A percentile compares a stretch with the other conserved stretches of the same genome.
Conservation (phyloP, 225 moss, liverwort and hornwort genomes). For the Pseudisothecium myosuroides region DNA sequence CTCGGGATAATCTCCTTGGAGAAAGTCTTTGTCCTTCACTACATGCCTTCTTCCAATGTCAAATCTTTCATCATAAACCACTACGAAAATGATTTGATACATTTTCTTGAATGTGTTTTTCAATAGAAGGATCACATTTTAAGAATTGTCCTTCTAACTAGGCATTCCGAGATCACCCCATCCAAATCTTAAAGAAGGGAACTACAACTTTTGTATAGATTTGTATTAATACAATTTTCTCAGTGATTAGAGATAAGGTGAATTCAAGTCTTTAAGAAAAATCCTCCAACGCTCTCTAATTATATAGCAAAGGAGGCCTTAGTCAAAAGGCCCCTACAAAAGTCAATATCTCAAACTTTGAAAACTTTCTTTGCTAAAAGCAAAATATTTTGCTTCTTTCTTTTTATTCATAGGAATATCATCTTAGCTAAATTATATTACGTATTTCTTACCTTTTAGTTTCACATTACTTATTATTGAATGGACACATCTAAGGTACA, state of each 20-base stretch:
- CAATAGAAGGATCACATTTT: rapidly evolving
- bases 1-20: rapidly evolving
- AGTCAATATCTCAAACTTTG: too few relatives aligned
- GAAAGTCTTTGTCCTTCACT: background rate
- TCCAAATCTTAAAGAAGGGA: rapidly evolving
- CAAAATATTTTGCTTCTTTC: too few relatives aligned
- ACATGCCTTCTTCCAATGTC: rapidly evolving
- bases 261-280: background rate
- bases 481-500: rapidly evolving
- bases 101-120: background rate
- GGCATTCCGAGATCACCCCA: rapidly evolving
- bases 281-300: background rate
- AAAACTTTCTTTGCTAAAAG: background rate
- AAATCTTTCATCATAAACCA: background rate
- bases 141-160: rapidly evolving
- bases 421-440: background rate
- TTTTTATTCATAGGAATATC: too few relatives aligned
- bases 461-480: background rate
- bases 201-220: rapidly evolving
- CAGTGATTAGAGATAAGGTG: background rate
- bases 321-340: too few relatives aligned
- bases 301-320: too few relatives aligned
- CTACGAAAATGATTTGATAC: rapidly evolving
- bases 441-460: rapidly evolving
- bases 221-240: background rate